Base-by-base conservation (phyloP, 169 alveolate species). In the Plasmodium billcollinsi region DNA sequence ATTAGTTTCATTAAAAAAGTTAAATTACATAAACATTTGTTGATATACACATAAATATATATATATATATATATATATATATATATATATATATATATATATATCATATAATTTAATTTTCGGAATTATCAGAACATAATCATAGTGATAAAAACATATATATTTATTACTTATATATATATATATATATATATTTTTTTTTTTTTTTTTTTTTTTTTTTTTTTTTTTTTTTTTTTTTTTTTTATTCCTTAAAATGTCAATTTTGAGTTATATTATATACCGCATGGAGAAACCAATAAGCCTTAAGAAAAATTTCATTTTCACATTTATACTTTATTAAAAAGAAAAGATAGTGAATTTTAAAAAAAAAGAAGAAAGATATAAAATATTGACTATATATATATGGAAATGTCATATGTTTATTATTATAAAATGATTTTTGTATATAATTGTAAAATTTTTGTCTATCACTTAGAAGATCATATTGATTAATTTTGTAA, bases 361-460 rank as follows among this genome's bases (percentile, higher is more conserved):
- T 78, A 71, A 66, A 78, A 56, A 78, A 78, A 52, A 78, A 78
- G 21, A 78, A 78, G 47, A 78, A 78, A 24, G 89, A 78, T 24
- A 59, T 12, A 49, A 78, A 54, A 45, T 78, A 78, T 70, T 66
- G 89, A 78, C 50, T 66, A 14, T 78, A 78, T 15, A 78, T 78
- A 33, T 49, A 50, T 5, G 65, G 59, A 67, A 78, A 78, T 7
- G 24, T 56, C 5, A 9, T 12, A 70, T 89, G 26, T 61, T 78
- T 56, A 50, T 80, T 4, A 49, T 63, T 15, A 50, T 33, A 73
- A 85, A 89, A 29, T 11, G 29, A 59, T 45, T 86, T 62, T 18
- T 88, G 45, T 70, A 92, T 56, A 43, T 78, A 56, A 33, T 92
- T 21, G 88, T 74, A 66, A 61, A 89, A 70, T 74, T 89, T 18